Conservation (phyloP, 148 eudicot genomes). For the Chenopodium berlandieri region DNA sequence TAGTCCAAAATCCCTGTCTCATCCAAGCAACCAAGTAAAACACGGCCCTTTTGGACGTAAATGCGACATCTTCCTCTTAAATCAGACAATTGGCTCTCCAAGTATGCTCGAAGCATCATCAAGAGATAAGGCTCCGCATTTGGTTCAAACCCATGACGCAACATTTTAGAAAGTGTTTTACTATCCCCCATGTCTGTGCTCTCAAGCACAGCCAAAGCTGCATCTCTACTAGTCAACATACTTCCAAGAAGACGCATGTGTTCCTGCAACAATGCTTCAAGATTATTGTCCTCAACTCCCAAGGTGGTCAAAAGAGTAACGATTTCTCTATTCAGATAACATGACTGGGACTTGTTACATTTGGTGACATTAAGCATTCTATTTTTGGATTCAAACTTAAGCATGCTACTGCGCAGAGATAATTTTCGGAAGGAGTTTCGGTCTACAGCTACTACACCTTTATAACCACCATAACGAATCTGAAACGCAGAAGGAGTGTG, state of each 20-base stretch:
- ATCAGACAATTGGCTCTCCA: conserved; percentile 66
- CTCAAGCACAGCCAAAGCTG: conserved; percentile 67
- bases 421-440: conserved; percentile 72
- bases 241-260: conserved; percentile 61
- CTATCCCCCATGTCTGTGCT: conserved; percentile 57
- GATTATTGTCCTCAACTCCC: conserved; percentile 63
- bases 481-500: conserved; percentile 92
- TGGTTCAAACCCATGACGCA: conserved; percentile 78
- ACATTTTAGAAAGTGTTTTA: conserved; percentile 58
- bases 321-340: conserved; percentile 89
- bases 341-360: conserved; percentile 74
- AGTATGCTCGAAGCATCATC: conserved; percentile 81
- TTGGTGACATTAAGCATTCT: conserved; percentile 92
- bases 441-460: conserved; percentile 91
- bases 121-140: conserved; percentile 76
- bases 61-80: conserved; percentile 76
- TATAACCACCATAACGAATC: conserved; percentile 94
- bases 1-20: conserved; percentile 75
- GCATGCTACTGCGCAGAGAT: conserved; percentile 85
- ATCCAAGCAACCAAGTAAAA: conserved; percentile 86
- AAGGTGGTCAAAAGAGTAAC: conserved; percentile 75
- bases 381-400: conserved; percentile 83
- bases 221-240: conserved; percentile 58
- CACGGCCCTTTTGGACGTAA: conserved; percentile 76
- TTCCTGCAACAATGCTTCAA: conserved; percentile 56